Conservation (phyloP, 2,329 filamentous ascomycete genomes). For the Trichoderma semiorbis region DNA sequence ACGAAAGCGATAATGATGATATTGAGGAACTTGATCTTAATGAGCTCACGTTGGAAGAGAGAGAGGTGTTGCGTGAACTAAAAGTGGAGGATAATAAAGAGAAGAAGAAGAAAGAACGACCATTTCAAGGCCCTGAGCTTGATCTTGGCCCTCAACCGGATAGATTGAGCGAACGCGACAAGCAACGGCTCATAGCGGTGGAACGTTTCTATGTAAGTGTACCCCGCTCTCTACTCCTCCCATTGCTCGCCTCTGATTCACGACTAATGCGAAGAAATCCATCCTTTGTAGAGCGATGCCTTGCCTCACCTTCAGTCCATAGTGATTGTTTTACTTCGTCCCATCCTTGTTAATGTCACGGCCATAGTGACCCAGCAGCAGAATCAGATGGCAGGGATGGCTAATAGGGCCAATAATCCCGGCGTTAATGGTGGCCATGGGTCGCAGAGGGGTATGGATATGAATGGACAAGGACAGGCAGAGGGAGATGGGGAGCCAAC, state of each 20-base stretch:
- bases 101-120: slow-evolving; percentile 27
- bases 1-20: slow-evolving; percentile 41
- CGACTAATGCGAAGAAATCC: slow-evolving; percentile 25
- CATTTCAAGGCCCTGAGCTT: slow-evolving; percentile 28
- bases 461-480: slow-evolving; percentile 31
- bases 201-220: slow-evolving; percentile 79
- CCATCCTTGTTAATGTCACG: slow-evolving; percentile 82
- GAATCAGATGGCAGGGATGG: slow-evolving; percentile 42
- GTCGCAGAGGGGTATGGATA: slow-evolving; percentile 31
- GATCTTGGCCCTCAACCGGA: slow-evolving; percentile 48
- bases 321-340: slow-evolving; percentile 87
- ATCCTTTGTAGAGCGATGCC: slow-evolving; percentile 56
- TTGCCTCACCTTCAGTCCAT: slow-evolving; percentile 87
- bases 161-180: slow-evolving; percentile 51
- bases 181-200: slow-evolving; percentile 66
- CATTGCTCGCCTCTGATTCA: neutral
- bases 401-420: slow-evolving; percentile 36
- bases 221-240: neutral
- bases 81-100: slow-evolving; percentile 35
- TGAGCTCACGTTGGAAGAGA: slow-evolving; percentile 42
- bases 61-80: slow-evolving; percentile 41
- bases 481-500: slow-evolving; percentile 47
- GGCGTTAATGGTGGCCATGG: slow-evolving; percentile 40
- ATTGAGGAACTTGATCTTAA: slow-evolving; percentile 47
- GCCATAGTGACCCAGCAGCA: slow-evolving; percentile 61